Evolutionary conservation across 148 eudicot species (phyloP), one percentile per base, ranked within the genome.

Genomic region (Cornus kousa): DNA sequence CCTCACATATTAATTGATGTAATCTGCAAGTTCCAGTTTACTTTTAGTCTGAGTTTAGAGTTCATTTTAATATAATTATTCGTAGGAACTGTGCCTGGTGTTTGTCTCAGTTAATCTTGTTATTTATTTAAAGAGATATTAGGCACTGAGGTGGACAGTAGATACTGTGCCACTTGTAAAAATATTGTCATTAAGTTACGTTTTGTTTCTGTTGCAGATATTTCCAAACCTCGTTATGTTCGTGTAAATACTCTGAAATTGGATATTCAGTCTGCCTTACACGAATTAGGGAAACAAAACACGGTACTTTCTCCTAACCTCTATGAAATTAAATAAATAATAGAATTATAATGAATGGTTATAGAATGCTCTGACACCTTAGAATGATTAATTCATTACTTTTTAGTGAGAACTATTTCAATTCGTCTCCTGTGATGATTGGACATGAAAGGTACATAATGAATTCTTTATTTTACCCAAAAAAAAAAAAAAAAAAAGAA

Each of bases 231-330:
- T 73, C 95, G 99, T 70, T 93, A 90, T 87, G 97, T 92, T 74
- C 99, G 99, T 39, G 98, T 96, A 40, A 96, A 96, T 84, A 93
- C 99, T 71, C 87, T 96, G 83, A 96, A 96, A 80, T 50, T 92
- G 75, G 91, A 87, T 80, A 83, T 86, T 40, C 85, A 85, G 70
- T 80, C 88, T 75, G 99, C 97, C 74, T 60, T 87, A 59, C 64
- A 68, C 7, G 95, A 89, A 82, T 79, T 96, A 70, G 76, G 82
- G 75, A 86, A 90, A 79, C 86, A 84, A 57, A 79, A 83, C 82
- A 80, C 9, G 85, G 98, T 96, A 89, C 60, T 70, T 12, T 59
- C 70, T 78, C 19, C 24, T 48, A n/a, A 32, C 60, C 10, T 35
- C 4, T 35, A 35, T 35, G 37, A 35, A 35, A 35, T 2, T 4